These are phyloP conservation scores for Gymnopus androsaceus DNA, from an alignment of 1,284 basidiomycete species.

Conservation along the genomic window DNA sequence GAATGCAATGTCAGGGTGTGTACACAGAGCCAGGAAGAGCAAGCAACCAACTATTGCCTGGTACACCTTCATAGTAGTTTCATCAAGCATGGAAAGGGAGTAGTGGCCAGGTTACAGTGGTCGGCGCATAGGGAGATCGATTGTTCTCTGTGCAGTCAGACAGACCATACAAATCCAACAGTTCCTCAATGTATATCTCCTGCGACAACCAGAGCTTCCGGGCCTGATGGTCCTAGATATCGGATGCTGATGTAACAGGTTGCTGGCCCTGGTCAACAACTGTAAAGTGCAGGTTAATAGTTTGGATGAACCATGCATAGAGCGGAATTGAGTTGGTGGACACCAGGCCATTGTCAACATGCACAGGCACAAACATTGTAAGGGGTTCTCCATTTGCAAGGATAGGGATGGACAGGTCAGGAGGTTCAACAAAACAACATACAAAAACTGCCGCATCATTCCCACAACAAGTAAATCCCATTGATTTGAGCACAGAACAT, in stretches of 20 bases:
- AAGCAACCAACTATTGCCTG: neutral
- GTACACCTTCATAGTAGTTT: neutral
- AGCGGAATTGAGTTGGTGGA: neutral
- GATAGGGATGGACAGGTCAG: neutral
- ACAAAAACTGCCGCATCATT: slow-evolving; percentile 26
- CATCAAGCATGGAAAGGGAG: neutral
- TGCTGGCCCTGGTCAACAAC: neutral
- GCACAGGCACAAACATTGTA: neutral
- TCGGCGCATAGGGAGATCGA: neutral
- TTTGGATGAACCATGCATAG: slow-evolving; percentile 1
- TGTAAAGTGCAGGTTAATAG: neutral
- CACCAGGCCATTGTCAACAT: slow-evolving; percentile 11
- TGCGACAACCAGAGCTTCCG: slow-evolving; percentile 8
- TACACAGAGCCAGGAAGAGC: neutral
- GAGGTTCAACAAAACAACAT: neutral
- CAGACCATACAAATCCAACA: slow-evolving; percentile 6
- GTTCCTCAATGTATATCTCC: slow-evolving; percentile 3
- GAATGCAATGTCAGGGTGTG: slow-evolving; percentile 2
- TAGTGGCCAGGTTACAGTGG: neutral
- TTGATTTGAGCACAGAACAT: slow-evolving; percentile 18
- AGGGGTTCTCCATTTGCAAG: neutral
- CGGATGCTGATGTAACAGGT: neutral
- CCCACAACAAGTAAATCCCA: slow-evolving; percentile 26
- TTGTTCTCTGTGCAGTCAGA: neutral
- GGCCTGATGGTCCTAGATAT: neutral